These are phyloP conservation scores for Candida dendrica DNA, from an alignment of 805 yeast species.

Conservation along the genomic window DNA sequence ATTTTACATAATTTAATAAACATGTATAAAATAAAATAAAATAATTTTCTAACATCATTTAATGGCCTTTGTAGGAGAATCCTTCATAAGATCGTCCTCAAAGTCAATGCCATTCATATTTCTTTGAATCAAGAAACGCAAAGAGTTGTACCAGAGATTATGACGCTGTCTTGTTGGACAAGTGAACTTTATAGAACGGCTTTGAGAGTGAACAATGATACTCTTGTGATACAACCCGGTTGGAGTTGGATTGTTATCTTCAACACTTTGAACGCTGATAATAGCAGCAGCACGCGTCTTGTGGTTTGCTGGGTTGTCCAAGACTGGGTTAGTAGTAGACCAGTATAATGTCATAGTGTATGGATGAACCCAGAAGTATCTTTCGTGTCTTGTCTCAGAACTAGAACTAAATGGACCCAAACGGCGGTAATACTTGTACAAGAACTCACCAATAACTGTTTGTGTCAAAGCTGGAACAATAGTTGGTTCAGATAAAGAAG, in stretches of 20 bases:
- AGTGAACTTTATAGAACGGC: constrained; percentile 64
- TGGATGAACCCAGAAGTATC: constrained; percentile 96
- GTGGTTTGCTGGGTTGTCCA: constrained; percentile 56
- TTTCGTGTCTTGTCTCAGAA: constrained; percentile 77
- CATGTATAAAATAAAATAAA: neutral
- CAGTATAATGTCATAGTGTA: constrained; percentile 86
- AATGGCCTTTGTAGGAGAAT: neutral
- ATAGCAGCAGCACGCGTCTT: constrained; percentile 79
- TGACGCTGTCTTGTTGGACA: constrained; percentile 86
- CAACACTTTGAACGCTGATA: constrained; percentile 67
- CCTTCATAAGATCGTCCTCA: constrained; percentile 24
- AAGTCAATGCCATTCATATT: constrained; percentile 49
- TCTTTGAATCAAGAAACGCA: constrained; percentile 66
- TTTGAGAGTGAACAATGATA: constrained; percentile 62
- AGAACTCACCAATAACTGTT: constrained; percentile 86
- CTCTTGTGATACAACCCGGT: constrained; percentile 84
- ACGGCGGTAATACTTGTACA: constrained; percentile 77
- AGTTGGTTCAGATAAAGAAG: constrained; percentile 58
- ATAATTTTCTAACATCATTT: no score
- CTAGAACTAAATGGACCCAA: constrained; percentile 65
- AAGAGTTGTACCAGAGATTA: constrained; percentile 83
- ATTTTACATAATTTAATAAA: no score
- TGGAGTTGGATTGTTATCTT: constrained; percentile 82
- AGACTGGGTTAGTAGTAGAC: constrained; percentile 75
- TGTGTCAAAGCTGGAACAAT: constrained; percentile 86